Evolutionary conservation across 2,329 filamentous ascomycete species (phyloP).

Genomic region (Incumbomyces lentus): DNA sequence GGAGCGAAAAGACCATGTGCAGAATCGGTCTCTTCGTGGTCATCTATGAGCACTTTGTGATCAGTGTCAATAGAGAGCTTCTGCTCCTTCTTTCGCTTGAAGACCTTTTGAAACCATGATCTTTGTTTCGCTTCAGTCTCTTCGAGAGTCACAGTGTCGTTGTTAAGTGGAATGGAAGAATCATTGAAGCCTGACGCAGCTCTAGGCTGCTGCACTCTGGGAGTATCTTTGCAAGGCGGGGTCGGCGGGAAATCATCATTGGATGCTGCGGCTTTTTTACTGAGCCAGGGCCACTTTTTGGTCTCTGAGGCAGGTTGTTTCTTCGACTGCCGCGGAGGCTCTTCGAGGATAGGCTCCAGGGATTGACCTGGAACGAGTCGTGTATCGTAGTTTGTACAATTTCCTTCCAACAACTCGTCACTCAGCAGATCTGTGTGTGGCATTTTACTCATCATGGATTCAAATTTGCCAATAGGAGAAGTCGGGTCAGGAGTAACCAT

Average conservation of each 20-base stretch:
- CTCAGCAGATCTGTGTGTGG: conserved; percentile 31
- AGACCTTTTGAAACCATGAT: conserved; percentile 21
- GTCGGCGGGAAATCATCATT: conserved; percentile 10
- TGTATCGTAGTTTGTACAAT: conserved; percentile 20
- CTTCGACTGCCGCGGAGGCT: conserved; percentile 26
- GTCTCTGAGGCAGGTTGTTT: conserved; percentile 21
- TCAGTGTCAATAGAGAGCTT: conserved; percentile 34
- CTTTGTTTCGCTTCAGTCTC: conserved; percentile 18
- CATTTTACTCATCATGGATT: conserved; percentile 38
- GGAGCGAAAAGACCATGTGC: conserved; percentile 1
- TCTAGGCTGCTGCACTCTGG: conserved; percentile 7
- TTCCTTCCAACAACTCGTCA: conserved; percentile 11
- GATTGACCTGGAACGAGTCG: conserved; percentile 22
- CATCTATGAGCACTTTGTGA: conserved; percentile 15
- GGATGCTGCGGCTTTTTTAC: conserved; percentile 18
- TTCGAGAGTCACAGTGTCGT: conserved; percentile 11
- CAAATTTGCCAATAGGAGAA: conserved; percentile 25
- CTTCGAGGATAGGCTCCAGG: conserved; percentile 36
- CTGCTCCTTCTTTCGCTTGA: conserved; percentile 16
- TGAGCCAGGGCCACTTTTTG: conserved; percentile 39
- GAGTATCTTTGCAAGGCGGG: conserved; percentile 19
- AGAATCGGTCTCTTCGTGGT: conserved; percentile 11
- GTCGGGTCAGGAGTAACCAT: conserved; percentile 45
- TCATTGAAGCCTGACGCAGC: conserved; percentile 19
- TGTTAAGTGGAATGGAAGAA: conserved; percentile 11